Evolutionary conservation across 1,284 basidiomycete genomes (phyloP).

Genomic region (Cystobasidium sp.): DNA sequence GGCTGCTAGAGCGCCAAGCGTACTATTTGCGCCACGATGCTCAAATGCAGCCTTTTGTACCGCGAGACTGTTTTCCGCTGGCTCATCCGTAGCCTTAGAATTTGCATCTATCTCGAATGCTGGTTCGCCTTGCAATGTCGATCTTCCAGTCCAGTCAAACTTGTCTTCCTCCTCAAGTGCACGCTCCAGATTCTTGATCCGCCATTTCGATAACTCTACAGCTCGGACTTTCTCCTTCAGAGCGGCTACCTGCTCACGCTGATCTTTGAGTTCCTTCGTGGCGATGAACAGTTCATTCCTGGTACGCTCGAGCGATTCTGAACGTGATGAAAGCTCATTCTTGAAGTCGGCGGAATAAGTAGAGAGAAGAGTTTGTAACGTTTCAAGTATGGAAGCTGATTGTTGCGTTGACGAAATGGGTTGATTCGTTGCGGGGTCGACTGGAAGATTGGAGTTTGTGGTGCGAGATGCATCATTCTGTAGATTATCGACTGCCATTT

Average conservation of each 20-base stretch:
- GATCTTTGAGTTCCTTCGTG: slow-evolving; percentile 85
- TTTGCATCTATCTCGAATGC: slow-evolving; percentile 53
- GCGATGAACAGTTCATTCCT: slow-evolving; percentile 85
- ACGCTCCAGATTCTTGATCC: slow-evolving; percentile 77
- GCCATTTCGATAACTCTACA: slow-evolving; percentile 75
- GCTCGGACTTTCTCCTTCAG: slow-evolving; percentile 74
- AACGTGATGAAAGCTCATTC: slow-evolving; percentile 80
- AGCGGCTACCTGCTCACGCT: slow-evolving; percentile 77
- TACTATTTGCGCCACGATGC: slow-evolving; percentile 68
- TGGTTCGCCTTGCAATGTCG: slow-evolving; percentile 65
- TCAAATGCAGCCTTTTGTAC: slow-evolving; percentile 67
- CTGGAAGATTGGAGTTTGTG: slow-evolving; percentile 60
- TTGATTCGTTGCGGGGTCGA: slow-evolving; percentile 66
- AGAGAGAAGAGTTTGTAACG: slow-evolving; percentile 83
- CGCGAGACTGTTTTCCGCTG: slow-evolving; percentile 48
- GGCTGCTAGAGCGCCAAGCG: slow-evolving; percentile 50
- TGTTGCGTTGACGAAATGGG: slow-evolving; percentile 71
- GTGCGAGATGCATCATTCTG: slow-evolving; percentile 6
- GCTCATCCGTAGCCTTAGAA: neutral
- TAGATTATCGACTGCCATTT: slow-evolving; percentile 63
- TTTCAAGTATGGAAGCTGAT: slow-evolving; percentile 85
- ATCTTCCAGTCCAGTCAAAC: slow-evolving; percentile 88
- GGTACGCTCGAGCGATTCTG: slow-evolving; percentile 80
- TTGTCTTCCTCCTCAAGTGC: slow-evolving; percentile 74
- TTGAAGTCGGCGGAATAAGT: slow-evolving; percentile 77